A percentile compares a stretch with the other conserved stretches of the same genome.
Conservation (phyloP, 345 rosid species). For the Salix viminalis region DNA sequence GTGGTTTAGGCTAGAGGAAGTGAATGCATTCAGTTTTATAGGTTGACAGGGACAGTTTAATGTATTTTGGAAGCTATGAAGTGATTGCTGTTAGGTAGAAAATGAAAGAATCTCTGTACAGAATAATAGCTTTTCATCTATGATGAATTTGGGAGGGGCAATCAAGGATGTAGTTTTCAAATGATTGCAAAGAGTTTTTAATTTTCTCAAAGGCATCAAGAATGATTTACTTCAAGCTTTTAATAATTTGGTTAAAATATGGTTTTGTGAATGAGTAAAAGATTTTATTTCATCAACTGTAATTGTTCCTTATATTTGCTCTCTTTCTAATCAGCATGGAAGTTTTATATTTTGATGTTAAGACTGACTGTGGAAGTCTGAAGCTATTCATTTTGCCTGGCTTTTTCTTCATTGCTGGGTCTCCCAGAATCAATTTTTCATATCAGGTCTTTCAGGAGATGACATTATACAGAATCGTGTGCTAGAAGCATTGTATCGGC, state of each 20-base stretch:
- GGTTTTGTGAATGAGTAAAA: background rate
- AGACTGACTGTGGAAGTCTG: background rate
- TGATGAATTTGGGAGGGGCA: background rate
- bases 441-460: slow-evolving; percentile 97
- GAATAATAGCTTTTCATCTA: background rate
- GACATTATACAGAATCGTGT: slow-evolving; percentile 80
- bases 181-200: background rate
- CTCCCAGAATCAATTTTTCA: slow-evolving; percentile 97
- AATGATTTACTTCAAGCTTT: background rate
- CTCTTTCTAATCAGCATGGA: background rate
- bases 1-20: background rate
- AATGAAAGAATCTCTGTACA: background rate
- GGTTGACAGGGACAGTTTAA: background rate
- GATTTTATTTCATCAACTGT: background rate
- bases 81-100: background rate
- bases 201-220: background rate
- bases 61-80: background rate
- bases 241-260: background rate
- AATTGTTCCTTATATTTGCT: background rate
- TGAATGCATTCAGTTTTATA: background rate
- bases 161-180: background rate
- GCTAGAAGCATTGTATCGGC: slow-evolving; percentile 75
- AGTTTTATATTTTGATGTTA: background rate
- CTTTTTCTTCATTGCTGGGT: slow-evolving; percentile 36
- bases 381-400: slow-evolving; percentile 28